Evolutionary conservation across 768 basidiomycete species (phyloP).

Genomic region (Tylopilus felleus): DNA sequence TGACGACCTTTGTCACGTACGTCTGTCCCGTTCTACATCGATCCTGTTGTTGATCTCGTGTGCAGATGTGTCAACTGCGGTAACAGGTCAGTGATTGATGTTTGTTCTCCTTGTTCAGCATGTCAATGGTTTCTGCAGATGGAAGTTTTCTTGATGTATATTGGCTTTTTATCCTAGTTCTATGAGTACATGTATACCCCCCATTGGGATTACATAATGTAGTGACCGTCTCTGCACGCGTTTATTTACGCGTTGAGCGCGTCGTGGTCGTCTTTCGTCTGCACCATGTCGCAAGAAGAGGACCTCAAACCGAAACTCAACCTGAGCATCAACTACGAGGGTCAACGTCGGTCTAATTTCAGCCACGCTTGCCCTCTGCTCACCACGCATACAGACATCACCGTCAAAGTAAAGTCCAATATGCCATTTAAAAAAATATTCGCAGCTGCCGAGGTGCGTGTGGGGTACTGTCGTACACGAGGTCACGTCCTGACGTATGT

Average conservation of each 20-base stretch:
- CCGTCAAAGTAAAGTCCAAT: slow-evolving; percentile 61
- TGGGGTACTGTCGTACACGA: no score
- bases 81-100: slow-evolving; percentile 42
- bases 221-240: slow-evolving; percentile 12
- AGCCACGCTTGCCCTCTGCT: not conserved
- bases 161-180: slow-evolving; percentile 6
- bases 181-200: slow-evolving; percentile 29
- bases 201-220: slow-evolving; percentile 19
- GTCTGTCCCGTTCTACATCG: slow-evolving; percentile 17
- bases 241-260: slow-evolving; percentile 4
- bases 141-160: slow-evolving; percentile 59
- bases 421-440: slow-evolving; percentile 68
- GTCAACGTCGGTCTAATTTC: slow-evolving; percentile 39
- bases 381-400: slow-evolving; percentile 43
- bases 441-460: slow-evolving; percentile 59
- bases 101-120: not conserved
- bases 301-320: slow-evolving; percentile 71
- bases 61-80: slow-evolving; percentile 65
- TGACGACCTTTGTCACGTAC: slow-evolving; percentile 95
- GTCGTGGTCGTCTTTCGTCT: not conserved
- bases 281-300: slow-evolving; percentile 39
- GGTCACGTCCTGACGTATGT: not conserved
- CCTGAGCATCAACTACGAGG: slow-evolving; percentile 54
- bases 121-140: slow-evolving; percentile 33
- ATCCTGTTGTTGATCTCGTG: not conserved